These are phyloP conservation scores for Elsinoe arachidis DNA, from an alignment of 2,329 filamentous ascomycete genomes.

Conservation along the genomic window DNA sequence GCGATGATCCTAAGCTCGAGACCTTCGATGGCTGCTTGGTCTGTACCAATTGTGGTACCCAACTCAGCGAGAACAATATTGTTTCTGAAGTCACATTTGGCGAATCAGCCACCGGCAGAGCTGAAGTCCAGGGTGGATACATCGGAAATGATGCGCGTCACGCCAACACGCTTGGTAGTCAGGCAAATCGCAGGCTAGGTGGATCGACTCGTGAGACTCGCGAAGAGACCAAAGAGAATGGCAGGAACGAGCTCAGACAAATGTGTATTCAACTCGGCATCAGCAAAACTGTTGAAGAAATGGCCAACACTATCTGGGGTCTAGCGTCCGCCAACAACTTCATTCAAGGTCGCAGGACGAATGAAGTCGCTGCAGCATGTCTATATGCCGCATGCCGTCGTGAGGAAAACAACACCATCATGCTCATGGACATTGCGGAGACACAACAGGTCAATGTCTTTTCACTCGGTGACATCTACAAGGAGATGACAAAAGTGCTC, in stretches of 20 bases:
- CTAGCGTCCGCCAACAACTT: slow-evolving; percentile 53
- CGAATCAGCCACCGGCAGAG: slow-evolving; percentile 75
- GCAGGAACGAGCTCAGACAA: slow-evolving; percentile 34
- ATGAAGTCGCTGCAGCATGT: slow-evolving; percentile 80
- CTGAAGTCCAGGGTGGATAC: slow-evolving; percentile 82
- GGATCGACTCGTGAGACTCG: slow-evolving; percentile 44
- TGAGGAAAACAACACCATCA: slow-evolving; percentile 68
- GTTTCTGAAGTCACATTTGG: slow-evolving; percentile 88
- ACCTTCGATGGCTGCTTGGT: slow-evolving; percentile 40
- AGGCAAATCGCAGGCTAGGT: slow-evolving; percentile 36
- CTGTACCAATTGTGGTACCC: slow-evolving; percentile 76
- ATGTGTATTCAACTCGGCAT: slow-evolving; percentile 33
- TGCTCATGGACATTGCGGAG: slow-evolving; percentile 95
- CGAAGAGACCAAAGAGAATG: slow-evolving; percentile 45
- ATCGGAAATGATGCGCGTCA: slow-evolving; percentile 79
- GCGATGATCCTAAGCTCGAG: slow-evolving; percentile 23
- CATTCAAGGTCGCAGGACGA: slow-evolving; percentile 75
- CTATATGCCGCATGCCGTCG: slow-evolving; percentile 82
- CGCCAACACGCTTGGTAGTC: slow-evolving; percentile 51
- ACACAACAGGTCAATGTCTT: slow-evolving; percentile 81
- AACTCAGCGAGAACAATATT: slow-evolving; percentile 79
- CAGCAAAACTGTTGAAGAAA: slow-evolving; percentile 27
- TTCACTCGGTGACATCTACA: slow-evolving; percentile 82
- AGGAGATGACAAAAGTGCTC: slow-evolving; percentile 60
- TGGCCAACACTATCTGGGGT: slow-evolving; percentile 36